A percentile compares a stretch with the other conserved stretches of the same genome.
phyloP scores from a whole-genome alignment of 2,329 filamentous ascomycete genomes.

The Botrytis galanthina region DNA sequence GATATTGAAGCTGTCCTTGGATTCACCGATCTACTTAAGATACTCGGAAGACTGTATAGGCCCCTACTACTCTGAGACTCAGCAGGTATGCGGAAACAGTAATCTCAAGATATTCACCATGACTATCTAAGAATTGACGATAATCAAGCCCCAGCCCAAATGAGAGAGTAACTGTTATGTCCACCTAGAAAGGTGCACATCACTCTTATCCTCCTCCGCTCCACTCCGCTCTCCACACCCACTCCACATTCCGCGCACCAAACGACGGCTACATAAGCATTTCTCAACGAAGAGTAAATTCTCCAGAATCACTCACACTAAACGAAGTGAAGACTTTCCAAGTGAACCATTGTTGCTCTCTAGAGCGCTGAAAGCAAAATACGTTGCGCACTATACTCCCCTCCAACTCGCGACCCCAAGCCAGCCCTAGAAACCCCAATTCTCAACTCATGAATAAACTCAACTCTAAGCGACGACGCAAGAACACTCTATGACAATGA shows the following conservation, averaged over 20 bases:
- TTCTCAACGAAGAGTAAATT: not conserved
- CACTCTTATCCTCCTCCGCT: not conserved
- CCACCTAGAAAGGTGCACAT: not conserved
- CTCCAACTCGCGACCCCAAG: not conserved
- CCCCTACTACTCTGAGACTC: fast-evolving
- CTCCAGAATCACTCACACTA: not conserved
- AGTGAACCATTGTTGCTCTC: no score
- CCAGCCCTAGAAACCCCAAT: not conserved
- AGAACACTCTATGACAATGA: not conserved
- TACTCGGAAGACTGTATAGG: not conserved
- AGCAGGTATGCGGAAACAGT: not conserved
- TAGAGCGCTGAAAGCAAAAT: not conserved
- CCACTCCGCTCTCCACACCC: not conserved
- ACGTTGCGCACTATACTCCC: not conserved
- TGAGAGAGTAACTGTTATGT: no score
- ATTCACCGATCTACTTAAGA: not conserved
- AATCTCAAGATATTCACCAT: not conserved
- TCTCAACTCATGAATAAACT: not conserved
- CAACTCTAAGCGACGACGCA: not conserved
- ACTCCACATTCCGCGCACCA: not conserved
- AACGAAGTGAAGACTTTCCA: not conserved
- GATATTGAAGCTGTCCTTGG: not conserved
- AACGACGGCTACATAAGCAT: not conserved
- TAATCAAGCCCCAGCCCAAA: not conserved
- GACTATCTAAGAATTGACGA: not conserved